These are phyloP conservation scores for Blepharisma stoltei DNA, from an alignment of 73 alveolate species.

Conservation along the genomic window DNA sequence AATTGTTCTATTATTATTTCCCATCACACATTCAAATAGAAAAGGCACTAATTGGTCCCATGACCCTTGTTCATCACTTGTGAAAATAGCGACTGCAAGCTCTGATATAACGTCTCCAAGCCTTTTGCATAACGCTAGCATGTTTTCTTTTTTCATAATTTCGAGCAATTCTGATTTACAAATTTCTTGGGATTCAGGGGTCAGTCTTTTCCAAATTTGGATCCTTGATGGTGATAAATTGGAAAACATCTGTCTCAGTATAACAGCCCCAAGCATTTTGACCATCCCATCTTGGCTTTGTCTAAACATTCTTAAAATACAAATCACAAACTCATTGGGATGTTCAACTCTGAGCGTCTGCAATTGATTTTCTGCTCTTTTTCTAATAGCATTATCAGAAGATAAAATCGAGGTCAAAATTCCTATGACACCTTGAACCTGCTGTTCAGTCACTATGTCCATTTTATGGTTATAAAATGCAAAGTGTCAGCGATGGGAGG, in stretches of 20 bases:
- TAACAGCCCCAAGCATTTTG: constrained; percentile 16
- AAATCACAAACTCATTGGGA: constrained; percentile 60
- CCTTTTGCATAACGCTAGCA: constrained; percentile 44
- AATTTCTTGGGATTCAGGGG: constrained; percentile 48
- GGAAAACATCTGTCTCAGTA: constrained; percentile 32
- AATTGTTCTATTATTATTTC: constrained; percentile 27
- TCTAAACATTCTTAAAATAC: constrained; percentile 43
- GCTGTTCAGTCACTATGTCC: constrained; percentile 30
- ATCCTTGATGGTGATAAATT: constrained; percentile 49
- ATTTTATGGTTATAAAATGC: background rate
- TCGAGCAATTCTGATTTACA: constrained; percentile 46
- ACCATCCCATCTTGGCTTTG: constrained; percentile 35
- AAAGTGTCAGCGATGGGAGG: constrained; percentile 7
- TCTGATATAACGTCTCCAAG: constrained; percentile 74
- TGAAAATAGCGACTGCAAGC: constrained; percentile 53
- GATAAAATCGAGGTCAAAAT: constrained; percentile 44
- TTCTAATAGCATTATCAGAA: constrained; percentile 60
- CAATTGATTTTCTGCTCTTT: constrained; percentile 59
- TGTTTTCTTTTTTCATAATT: constrained; percentile 40
- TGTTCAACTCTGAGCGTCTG: constrained; percentile 44
- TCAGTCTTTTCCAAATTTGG: constrained; percentile 61
- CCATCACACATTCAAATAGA: constrained; percentile 45
- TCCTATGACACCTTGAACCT: constrained; percentile 37
- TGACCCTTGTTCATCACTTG: constrained; percentile 40
- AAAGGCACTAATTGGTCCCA: constrained; percentile 35